phyloP scores from a whole-genome alignment of 2,329 filamentous ascomycete species.

The Fusarium burgessii region DNA sequence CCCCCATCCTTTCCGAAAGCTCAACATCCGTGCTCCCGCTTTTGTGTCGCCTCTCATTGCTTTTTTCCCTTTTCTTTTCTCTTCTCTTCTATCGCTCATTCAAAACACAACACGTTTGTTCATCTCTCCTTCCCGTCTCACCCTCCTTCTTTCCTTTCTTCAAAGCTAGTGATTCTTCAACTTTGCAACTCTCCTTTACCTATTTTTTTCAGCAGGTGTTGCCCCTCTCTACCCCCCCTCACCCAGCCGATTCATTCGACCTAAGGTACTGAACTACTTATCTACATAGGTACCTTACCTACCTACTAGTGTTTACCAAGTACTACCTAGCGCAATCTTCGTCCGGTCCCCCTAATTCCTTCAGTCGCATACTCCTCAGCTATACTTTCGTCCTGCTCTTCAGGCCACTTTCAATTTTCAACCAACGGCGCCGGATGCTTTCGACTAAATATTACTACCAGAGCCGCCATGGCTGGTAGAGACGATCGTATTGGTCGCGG shows the following conservation, averaged over 20 bases:
- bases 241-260: background rate
- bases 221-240: constrained; percentile 3
- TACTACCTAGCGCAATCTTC: background rate
- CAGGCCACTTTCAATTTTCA: background rate
- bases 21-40: constrained; percentile 6
- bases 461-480: constrained; percentile 42
- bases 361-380: background rate
- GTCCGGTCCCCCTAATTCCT: background rate
- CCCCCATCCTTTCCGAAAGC: background rate
- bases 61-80: constrained; percentile 1
- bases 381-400: background rate
- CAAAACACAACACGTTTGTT: background rate
- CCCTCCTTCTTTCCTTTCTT: background rate
- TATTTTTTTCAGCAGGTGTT: background rate
- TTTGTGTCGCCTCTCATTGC: constrained; percentile 26
- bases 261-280: background rate
- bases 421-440: constrained; percentile 29
- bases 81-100: background rate
- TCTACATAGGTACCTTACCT: background rate
- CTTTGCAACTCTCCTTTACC: background rate
- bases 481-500: constrained; percentile 29
- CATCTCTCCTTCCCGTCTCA: background rate
- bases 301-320: background rate
- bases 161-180: background rate
- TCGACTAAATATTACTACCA: constrained; percentile 7